Evolutionary conservation across 2,329 filamentous ascomycete genomes (phyloP).

Genomic region (Penicillium sp.): DNA sequence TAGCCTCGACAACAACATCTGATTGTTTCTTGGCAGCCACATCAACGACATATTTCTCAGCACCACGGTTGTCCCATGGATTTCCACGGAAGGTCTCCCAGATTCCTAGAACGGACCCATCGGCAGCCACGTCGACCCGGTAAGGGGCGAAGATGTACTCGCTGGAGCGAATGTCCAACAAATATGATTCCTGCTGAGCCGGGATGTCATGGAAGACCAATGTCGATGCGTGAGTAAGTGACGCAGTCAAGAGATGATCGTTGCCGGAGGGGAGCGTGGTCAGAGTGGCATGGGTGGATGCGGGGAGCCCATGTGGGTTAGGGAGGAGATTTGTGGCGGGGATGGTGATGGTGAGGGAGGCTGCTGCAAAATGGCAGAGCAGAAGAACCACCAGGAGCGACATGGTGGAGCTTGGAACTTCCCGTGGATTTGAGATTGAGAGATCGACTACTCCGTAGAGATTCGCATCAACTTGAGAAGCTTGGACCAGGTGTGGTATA

Average conservation of each 20-base stretch:
- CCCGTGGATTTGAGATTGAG: not conserved
- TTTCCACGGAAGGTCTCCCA: conserved; percentile 89
- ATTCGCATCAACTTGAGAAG: not conserved
- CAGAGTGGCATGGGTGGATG: conserved; percentile 55
- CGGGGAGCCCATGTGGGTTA: conserved; percentile 43
- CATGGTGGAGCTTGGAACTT: conserved; percentile 4
- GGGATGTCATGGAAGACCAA: conserved; percentile 71
- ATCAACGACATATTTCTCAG: conserved; percentile 44
- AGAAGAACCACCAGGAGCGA: conserved; percentile 21
- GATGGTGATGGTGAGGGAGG: conserved; percentile 40
- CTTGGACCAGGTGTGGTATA: not conserved
- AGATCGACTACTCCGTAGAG: not conserved
- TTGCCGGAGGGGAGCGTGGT: conserved; percentile 37
- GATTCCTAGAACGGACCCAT: conserved; percentile 56
- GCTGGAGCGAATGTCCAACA: conserved; percentile 73
- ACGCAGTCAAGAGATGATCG: conserved; percentile 59
- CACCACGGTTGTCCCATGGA: conserved; percentile 82
- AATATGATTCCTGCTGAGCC: conserved; percentile 59
- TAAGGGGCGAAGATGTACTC: conserved; percentile 76
- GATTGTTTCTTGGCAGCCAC: conserved; percentile 30
- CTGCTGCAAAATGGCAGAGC: conserved; percentile 14
- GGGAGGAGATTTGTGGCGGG: conserved; percentile 45
- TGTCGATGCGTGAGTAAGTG: conserved; percentile 66
- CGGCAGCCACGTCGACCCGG: conserved; percentile 65
- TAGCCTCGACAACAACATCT: conserved; percentile 60